Evolutionary conservation across 306 rosid genomes (phyloP).

Genomic region (Lathyrus oleraceus): DNA sequence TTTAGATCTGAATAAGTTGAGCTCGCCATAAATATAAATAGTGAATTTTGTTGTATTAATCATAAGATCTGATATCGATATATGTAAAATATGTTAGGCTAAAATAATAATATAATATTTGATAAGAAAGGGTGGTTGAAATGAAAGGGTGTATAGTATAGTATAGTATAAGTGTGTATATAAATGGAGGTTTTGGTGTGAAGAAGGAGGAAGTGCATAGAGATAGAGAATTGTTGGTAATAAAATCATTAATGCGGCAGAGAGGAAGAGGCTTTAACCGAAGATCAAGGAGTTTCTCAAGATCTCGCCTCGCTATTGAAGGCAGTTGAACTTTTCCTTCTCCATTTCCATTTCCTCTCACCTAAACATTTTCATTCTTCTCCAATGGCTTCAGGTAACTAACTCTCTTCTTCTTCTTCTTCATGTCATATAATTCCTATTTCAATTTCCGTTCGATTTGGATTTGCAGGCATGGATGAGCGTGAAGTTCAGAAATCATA

Average conservation of each 20-base stretch:
- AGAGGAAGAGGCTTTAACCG: conserved; percentile 64
- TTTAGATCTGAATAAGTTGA: too few relatives aligned
- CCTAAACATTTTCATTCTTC: not conserved
- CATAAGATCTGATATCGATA: not conserved
- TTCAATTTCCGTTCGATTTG: not conserved
- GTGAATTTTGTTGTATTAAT: too few relatives aligned
- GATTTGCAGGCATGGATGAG: conserved; percentile 47
- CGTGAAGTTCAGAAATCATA: conserved; percentile 73
- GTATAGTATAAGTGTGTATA: not conserved
- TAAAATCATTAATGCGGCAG: conserved; percentile 59
- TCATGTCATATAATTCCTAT: not conserved
- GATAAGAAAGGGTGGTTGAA: not conserved
- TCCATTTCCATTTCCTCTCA: not conserved
- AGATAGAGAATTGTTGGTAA: not conserved
- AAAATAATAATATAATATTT: too few relatives aligned
- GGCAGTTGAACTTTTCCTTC: conserved; percentile 44
- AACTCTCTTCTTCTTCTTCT: not conserved
- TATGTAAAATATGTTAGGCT: not conserved
- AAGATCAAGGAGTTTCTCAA: conserved; percentile 87
- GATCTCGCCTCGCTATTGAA: conserved; percentile 78
- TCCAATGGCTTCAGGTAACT: conserved; percentile 42
- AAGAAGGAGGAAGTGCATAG: not conserved
- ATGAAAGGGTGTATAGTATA: not conserved
- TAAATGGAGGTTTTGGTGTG: not conserved
- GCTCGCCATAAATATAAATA: too few relatives aligned